Conservation (phyloP, 441 rosid genomes). For the California macrophylla region DNA sequence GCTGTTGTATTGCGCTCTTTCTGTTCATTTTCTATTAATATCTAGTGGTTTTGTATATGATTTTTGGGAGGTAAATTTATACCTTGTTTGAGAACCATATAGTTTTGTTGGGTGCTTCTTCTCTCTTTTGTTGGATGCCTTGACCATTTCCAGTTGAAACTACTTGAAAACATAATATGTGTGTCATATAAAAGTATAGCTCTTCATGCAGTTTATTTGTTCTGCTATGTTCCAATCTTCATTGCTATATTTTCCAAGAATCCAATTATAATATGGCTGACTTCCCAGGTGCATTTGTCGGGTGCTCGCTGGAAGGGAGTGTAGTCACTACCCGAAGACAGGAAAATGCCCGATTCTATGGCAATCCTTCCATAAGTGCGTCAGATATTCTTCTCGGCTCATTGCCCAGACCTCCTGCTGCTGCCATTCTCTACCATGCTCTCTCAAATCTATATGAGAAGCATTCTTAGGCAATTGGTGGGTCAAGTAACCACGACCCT, state of each 20-base stretch:
- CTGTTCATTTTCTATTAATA: background rate
- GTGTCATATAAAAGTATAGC: background rate
- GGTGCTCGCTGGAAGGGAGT: conserved; percentile 90
- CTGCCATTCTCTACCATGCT: conserved; percentile 62
- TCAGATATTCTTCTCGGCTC: conserved; percentile 73
- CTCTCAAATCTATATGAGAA: conserved; percentile 57
- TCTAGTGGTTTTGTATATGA: background rate
- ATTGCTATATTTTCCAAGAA: background rate
- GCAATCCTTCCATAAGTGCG: conserved; percentile 69
- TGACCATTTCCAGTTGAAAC: background rate
- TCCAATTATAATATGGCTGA: background rate
- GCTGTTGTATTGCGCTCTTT: too few species aligned
- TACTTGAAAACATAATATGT: background rate
- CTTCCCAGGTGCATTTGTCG: conserved; percentile 74
- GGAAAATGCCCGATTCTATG: conserved; percentile 75
- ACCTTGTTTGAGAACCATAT: background rate
- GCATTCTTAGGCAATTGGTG: conserved; percentile 3
- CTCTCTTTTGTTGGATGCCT: background rate
- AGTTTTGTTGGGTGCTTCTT: background rate
- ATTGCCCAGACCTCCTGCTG: conserved; percentile 82
- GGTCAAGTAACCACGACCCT: background rate
- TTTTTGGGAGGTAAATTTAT: background rate
- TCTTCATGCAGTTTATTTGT: background rate
- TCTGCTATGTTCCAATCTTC: background rate
- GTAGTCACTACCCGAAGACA: conserved; percentile 56